Percentiles rank a stretch among this genome's conserved stretches.
phyloP scores from a whole-genome alignment of 2,329 filamentous ascomycete genomes.

The Arthrobotrys sphaeroides region DNA sequence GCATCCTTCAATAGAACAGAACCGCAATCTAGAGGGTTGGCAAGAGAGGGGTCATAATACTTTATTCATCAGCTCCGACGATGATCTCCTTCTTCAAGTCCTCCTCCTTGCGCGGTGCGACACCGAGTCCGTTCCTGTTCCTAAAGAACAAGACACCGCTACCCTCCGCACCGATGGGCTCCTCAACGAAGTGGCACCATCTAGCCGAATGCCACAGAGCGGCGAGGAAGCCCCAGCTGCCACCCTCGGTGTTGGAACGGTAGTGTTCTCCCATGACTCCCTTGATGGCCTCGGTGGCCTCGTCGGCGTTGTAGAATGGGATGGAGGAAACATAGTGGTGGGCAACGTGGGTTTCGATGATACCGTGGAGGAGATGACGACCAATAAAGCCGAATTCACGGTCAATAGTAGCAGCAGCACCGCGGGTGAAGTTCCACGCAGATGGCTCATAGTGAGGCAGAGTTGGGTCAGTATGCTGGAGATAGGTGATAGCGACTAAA shows the following conservation, averaged over 20 bases:
- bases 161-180: slow-evolving; percentile 78
- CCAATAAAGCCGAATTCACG: slow-evolving; percentile 97
- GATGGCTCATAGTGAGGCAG: slow-evolving; percentile 89
- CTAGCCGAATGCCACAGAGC: slow-evolving; percentile 82
- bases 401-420: slow-evolving; percentile 93
- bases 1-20: background rate
- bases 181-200: slow-evolving; percentile 97
- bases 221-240: slow-evolving; percentile 82
- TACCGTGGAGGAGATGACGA: slow-evolving; percentile 88
- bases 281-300: slow-evolving; percentile 93
- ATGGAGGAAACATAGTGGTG: slow-evolving; percentile 98
- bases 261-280: slow-evolving; percentile 96
- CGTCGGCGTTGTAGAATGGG: slow-evolving; percentile 95
- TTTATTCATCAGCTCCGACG: slow-evolving; percentile 47
- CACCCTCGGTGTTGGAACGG: slow-evolving; percentile 79
- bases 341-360: slow-evolving; percentile 96
- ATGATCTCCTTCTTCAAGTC: slow-evolving; percentile 49
- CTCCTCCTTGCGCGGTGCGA: slow-evolving; percentile 61
- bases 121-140: slow-evolving; percentile 87
- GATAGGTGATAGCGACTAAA: slow-evolving; percentile 88
- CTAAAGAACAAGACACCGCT: slow-evolving; percentile 93
- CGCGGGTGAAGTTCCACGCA: slow-evolving; percentile 91
- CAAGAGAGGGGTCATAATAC: background rate
- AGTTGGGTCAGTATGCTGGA: slow-evolving; percentile 94
- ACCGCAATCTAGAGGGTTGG: background rate